These are phyloP conservation scores for Aspergillus nidulans DNA, from an alignment of 495 filamentous ascomycete genomes.

Conservation along the genomic window DNA sequence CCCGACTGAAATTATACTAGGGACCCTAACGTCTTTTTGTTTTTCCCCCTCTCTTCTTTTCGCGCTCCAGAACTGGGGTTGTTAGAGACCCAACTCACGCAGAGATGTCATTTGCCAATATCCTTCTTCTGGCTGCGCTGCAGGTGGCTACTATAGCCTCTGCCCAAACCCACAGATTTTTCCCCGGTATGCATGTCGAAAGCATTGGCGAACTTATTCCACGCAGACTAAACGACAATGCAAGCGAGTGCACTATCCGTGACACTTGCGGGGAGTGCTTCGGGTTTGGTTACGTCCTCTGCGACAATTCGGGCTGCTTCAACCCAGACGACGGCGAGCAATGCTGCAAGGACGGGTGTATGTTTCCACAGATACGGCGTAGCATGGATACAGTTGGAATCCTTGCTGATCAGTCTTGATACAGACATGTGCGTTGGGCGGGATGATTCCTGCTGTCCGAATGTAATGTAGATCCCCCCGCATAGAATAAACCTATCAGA, in stretches of 20 bases:
- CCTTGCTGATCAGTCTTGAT: not conserved
- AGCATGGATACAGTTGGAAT: too few relatives aligned
- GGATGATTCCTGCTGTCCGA: not conserved
- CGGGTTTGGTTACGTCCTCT: constrained; percentile 4
- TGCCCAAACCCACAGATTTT: not conserved
- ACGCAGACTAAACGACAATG: not conserved
- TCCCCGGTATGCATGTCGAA: not conserved
- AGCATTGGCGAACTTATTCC: not conserved
- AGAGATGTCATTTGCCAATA: not conserved
- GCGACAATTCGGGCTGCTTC: constrained; percentile 9
- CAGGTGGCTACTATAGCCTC: too few relatives aligned
- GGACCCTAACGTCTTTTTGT: too few relatives aligned
- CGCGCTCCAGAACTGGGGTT: too few relatives aligned
- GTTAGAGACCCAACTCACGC: too few relatives aligned
- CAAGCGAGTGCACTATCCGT: not conserved
- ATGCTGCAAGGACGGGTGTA: constrained; percentile 10
- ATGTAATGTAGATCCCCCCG: not conserved
- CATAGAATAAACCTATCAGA: too few relatives aligned
- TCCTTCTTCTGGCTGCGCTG: not conserved
- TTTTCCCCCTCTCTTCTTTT: too few relatives aligned
- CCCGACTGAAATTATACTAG: too few relatives aligned
- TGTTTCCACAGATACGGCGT: not conserved
- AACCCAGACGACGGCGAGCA: constrained; percentile 6
- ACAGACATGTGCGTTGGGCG: constrained; percentile 2
- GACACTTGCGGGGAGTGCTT: constrained; percentile 10